Base-by-base conservation (phyloP, 2,329 filamentous ascomycete species). In the Botryotinia convoluta region DNA sequence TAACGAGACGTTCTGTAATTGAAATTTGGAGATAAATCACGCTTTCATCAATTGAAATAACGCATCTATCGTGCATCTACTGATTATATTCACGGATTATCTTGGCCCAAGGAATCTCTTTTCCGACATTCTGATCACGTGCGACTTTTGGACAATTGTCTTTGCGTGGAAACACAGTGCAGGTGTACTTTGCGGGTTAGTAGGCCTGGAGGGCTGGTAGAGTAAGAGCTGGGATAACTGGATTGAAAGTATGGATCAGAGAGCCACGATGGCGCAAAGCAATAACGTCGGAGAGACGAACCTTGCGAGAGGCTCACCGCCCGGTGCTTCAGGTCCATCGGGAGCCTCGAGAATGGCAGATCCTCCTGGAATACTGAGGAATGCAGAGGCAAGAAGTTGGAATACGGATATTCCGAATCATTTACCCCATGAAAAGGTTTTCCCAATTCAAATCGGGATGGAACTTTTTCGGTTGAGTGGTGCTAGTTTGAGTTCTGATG, bases 401-500 rank as follows among this genome's bases (percentile, higher is more conserved):
- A 80, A 79, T 71, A 80, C 78, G 12, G 79, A 80, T 68, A 82
- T 82, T 22, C 81, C 81, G n/a, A 74, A 77, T 37, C 78, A 81
- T 44, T 74, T 83, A 16, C 82, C 82, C 6, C 81, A 83, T 77
- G 82, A 83, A 75, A 81, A 79, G 74, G 82, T 92, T 6, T 93
- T 92, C 78, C 87, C 90, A 0, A 91, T 92, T 73, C 91, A 92
- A 80, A 90, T 92, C 74, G 90, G 91, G 5, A 89, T 88, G 5
- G 87, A 91, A 78, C 80, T 92, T n/a, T 93, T 92, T 81, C 85
- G 88, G 74, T 82, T 92, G 64, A 92, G 90, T 16, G 91, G 91
- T 45, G 90, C 91, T 20, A 92, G 90, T 67, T 89, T 93, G 74
- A 89, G 89, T 72, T 92, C 90, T 76, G 91, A 93, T 88, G 90